Evolutionary conservation across 78 protist species (phyloP).

Genomic region (Dictyostelium citrinum): DNA sequence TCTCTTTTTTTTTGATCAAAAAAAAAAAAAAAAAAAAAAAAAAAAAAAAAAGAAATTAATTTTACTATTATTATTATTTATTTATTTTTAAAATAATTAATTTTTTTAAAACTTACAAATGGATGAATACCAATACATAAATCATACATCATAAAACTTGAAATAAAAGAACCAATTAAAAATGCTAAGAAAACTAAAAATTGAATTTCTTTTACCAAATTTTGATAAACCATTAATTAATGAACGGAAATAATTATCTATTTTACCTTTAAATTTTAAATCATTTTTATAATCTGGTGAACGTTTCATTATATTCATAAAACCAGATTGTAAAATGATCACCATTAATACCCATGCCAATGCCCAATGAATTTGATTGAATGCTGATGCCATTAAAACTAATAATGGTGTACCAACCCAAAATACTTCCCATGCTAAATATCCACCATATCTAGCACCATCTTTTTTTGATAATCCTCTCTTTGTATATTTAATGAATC

Average conservation of each 20-base stretch:
- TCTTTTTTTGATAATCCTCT: constrained; percentile 27
- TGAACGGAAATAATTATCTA: not conserved
- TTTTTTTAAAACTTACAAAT: constrained; percentile 55
- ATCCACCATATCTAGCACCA: not conserved
- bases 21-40: not conserved
- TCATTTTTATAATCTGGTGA: constrained; percentile 11
- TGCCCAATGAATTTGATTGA: constrained; percentile 40
- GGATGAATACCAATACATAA: constrained; percentile 56
- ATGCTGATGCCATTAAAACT: constrained; percentile 26
- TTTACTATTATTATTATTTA: too few relatives aligned
- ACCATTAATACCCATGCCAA: constrained; percentile 38
- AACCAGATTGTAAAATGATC: constrained; percentile 16
- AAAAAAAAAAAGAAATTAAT: not conserved
- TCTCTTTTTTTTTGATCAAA: not conserved
- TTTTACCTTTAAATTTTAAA: not conserved
- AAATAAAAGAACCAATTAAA: constrained; percentile 3
- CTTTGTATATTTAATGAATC: not conserved
- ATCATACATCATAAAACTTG: not conserved
- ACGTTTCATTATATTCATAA: not conserved
- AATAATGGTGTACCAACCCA: constrained; percentile 44
- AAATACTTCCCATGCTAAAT: constrained; percentile 1
- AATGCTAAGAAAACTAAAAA: not conserved
- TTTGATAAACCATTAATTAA: not conserved
- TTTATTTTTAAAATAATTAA: too few relatives aligned
- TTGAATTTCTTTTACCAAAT: not conserved